Evolutionary conservation across 495 filamentous ascomycete genomes (phyloP), one percentile per base, ranked within the genome.

Genomic region (Podospora bellae-mahoneyi): DNA sequence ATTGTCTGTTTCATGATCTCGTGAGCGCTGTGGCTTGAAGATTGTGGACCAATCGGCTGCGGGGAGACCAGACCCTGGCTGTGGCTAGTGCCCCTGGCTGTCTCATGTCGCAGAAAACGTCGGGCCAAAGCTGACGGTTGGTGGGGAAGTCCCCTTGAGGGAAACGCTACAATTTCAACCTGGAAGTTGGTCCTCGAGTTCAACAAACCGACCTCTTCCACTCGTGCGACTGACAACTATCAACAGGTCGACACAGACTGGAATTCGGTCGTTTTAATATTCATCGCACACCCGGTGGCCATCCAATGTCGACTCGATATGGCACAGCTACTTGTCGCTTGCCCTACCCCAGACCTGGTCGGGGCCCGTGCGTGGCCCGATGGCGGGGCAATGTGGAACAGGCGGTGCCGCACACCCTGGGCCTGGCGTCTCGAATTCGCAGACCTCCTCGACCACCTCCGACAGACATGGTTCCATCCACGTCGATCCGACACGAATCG

Each of bases 401-500:
- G 28, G 26, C 56, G 68, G 44, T 71, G 71, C 69, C 61, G 68
- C 71, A 68, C 66, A 66, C 66, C 71, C 74, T 34, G 66, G 72
- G 63, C 72, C 3, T 9, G n/a, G 65, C 30, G 69, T 69, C 72
- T 74, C 72, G 65, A 67, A 53, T 28, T 55, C n/a, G 32, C 55
- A 32, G 30, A 32, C 30, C 30, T 32, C 30, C 30, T 32, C 59
- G 62, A 68, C 61, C 55, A 54, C 66, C 66, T 71, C 71, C 65
- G 75, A 73, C 73, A 71, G 60, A 53, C 65, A 48, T 20, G 71
- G 75, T 77, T 72, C 65, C 75, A 75, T 77, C 75, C 48, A 32
- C 69, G 75, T 32, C 75, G 75, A 77, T 77, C 75, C 73, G 75
- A 77, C 75, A 73, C 71, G 61, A 23, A 63, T 60, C 60, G 26